A percentile compares a stretch with the other conserved stretches of the same genome.
Evolutionary conservation across 441 rosid species (phyloP).

Genomic region (Pelargonium cotyledonis): DNA sequence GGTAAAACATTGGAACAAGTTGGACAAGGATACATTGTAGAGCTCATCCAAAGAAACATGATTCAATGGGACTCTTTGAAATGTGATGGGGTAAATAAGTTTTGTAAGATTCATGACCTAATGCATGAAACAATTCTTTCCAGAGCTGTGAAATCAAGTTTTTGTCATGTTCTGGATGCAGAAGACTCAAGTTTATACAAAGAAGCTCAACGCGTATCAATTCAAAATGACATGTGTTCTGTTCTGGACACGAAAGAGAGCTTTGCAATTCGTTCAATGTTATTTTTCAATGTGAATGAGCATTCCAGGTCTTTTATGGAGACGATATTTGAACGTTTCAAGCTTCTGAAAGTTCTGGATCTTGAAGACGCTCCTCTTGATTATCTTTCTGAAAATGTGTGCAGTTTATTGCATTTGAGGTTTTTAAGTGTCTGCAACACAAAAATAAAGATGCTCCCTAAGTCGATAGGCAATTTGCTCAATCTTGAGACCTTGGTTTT

Average conservation of each 20-base stretch:
- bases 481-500: constrained; percentile 14
- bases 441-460: constrained; percentile 10
- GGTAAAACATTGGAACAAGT: not conserved
- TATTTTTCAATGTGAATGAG: not conserved
- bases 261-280: not conserved
- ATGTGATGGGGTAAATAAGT: not conserved
- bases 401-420: constrained; percentile 13
- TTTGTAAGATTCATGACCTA: constrained; percentile 14
- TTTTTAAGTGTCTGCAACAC: constrained; percentile 9
- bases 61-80: not conserved
- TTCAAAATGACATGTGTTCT: not conserved
- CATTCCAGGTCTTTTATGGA: not conserved
- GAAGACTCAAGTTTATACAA: not conserved
- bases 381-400: constrained; percentile 7
- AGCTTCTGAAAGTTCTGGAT: constrained; percentile 11
- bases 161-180: not conserved
- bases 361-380: not conserved
- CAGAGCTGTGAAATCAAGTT: not conserved
- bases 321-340: not conserved
- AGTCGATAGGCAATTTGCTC: constrained; percentile 12
- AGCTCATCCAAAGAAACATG: constrained; percentile 15
- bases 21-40: not conserved
- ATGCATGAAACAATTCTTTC: constrained; percentile 12
- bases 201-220: constrained; percentile 3
- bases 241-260: not conserved